Percentiles rank a stretch among this genome's conserved stretches.
Evolutionary conservation across 2,329 filamentous ascomycete species (phyloP).

Genomic region (Aspergillus puulaauensis): DNA sequence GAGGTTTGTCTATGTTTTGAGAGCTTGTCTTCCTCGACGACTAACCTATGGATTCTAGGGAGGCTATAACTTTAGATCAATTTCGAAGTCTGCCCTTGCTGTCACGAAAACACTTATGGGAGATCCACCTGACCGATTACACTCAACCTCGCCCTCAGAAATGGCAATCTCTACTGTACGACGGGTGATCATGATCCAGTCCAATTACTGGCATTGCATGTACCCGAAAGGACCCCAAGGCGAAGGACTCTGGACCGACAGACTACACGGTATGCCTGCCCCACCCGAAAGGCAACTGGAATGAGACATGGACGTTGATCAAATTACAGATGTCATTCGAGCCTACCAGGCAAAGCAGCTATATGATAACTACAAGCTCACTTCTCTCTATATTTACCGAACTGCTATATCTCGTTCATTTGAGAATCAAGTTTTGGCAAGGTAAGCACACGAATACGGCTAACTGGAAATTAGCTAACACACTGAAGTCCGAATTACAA

Average conservation of each 20-base stretch:
- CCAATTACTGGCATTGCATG: constrained; percentile 83
- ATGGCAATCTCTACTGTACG: constrained; percentile 57
- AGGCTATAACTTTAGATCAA: constrained; percentile 90
- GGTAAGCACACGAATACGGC: constrained; percentile 43
- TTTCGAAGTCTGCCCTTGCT: constrained; percentile 86
- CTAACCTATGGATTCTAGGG: constrained; percentile 48
- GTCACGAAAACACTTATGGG: constrained; percentile 94
- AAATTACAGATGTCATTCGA: constrained; percentile 67
- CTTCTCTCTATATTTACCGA: constrained; percentile 75
- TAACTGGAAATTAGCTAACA: neutral
- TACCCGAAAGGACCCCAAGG: constrained; percentile 57
- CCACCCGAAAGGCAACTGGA: neutral
- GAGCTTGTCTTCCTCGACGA: neutral
- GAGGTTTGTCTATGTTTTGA: constrained; percentile 52
- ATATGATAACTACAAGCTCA: constrained; percentile 72
- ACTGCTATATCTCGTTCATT: constrained; percentile 73
- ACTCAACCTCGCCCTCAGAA: constrained; percentile 47
- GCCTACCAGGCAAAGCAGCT: constrained; percentile 71
- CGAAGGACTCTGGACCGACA: constrained; percentile 42
- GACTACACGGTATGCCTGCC: constrained; percentile 59
- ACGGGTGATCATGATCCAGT: constrained; percentile 59
- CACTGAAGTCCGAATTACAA: constrained; percentile 60
- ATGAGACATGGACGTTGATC: neutral
- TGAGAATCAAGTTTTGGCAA: constrained; percentile 82
- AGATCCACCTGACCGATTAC: constrained; percentile 72